Evolutionary conservation across 495 filamentous ascomycete species (phyloP).

Genomic region (Lindgomyces ingoldianus): DNA sequence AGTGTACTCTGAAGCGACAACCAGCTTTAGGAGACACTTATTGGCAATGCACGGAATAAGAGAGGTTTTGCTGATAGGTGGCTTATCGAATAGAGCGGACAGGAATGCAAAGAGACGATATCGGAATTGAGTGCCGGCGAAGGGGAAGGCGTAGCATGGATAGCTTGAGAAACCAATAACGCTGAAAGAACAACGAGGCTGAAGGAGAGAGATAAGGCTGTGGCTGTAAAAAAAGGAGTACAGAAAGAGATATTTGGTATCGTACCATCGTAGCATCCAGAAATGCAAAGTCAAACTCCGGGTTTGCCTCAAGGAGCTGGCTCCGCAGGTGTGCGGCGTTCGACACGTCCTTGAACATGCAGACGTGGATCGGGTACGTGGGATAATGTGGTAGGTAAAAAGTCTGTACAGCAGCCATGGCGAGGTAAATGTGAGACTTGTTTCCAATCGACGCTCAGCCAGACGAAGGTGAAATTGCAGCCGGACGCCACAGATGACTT

Average conservation of each 20-base stretch:
- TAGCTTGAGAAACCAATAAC: background rate
- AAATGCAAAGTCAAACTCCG: conserved; percentile 88
- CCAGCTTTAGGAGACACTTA: no score
- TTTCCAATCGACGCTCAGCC: background rate
- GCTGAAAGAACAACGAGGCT: no score
- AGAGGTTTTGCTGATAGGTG: background rate
- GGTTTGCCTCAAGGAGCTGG: conserved; percentile 78
- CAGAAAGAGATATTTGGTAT: background rate
- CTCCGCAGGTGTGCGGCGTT: conserved; percentile 75
- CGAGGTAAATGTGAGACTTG: background rate
- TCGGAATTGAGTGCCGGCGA: background rate
- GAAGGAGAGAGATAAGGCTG: no score
- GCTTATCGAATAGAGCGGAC: background rate
- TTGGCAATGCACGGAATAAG: no score
- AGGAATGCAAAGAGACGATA: background rate
- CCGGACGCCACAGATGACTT: background rate
- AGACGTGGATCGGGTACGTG: conserved; percentile 65
- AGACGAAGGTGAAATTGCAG: background rate
- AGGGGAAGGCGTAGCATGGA: background rate
- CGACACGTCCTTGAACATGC: conserved; percentile 70
- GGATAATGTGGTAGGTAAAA: conserved; percentile 70
- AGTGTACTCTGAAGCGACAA: no score
- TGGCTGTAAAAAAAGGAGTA: background rate
- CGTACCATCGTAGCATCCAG: conserved; percentile 76
- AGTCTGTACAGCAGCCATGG: conserved; percentile 43